These are phyloP conservation scores for Tolypocladium sp. DNA, from an alignment of 2,329 filamentous ascomycete species.

Conservation along the genomic window DNA sequence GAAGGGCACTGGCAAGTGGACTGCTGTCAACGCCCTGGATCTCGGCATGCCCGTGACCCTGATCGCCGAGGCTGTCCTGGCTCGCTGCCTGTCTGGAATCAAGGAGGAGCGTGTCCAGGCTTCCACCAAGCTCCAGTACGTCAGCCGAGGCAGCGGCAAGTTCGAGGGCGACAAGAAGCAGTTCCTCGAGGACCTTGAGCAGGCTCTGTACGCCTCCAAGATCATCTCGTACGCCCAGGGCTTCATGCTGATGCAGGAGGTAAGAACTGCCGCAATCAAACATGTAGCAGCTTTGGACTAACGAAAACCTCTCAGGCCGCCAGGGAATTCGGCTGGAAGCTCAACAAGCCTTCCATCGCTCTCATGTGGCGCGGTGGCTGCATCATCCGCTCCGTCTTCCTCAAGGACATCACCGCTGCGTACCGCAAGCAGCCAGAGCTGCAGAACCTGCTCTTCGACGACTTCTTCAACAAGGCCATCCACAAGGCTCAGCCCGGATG, in stretches of 20 bases:
- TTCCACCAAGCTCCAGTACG: slow-evolving; percentile 62
- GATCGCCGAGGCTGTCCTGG: slow-evolving; percentile 94
- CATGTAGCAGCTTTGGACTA: not conserved
- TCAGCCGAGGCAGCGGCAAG: slow-evolving; percentile 58
- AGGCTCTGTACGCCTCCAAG: slow-evolving; percentile 98
- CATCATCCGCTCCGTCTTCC: slow-evolving; percentile 99
- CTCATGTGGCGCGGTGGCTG: slow-evolving; percentile 99
- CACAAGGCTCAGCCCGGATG: slow-evolving; percentile 90
- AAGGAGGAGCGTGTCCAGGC: slow-evolving; percentile 88
- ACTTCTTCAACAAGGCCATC: slow-evolving; percentile 99
- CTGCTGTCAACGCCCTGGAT: slow-evolving; percentile 96
- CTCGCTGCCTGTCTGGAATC: slow-evolving; percentile 86
- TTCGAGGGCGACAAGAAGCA: slow-evolving; percentile 87
- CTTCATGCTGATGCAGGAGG: slow-evolving; percentile 99
- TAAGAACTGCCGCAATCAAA: slow-evolving; percentile 30
- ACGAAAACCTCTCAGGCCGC: slow-evolving; percentile 57
- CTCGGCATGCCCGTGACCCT: slow-evolving; percentile 97
- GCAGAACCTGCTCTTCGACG: slow-evolving; percentile 96
- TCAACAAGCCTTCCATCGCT: slow-evolving; percentile 99
- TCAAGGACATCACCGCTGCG: slow-evolving; percentile 97
- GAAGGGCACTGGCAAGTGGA: slow-evolving; percentile 99
- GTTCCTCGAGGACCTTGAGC: slow-evolving; percentile 95
- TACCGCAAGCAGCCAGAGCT: slow-evolving; percentile 93
- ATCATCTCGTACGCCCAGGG: slow-evolving; percentile 99
- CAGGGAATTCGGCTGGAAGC: slow-evolving; percentile 94